Evolutionary conservation across 2,329 filamentous ascomycete species (phyloP), one percentile per base, ranked within the genome.

Genomic region (Epichloe uncinata): DNA sequence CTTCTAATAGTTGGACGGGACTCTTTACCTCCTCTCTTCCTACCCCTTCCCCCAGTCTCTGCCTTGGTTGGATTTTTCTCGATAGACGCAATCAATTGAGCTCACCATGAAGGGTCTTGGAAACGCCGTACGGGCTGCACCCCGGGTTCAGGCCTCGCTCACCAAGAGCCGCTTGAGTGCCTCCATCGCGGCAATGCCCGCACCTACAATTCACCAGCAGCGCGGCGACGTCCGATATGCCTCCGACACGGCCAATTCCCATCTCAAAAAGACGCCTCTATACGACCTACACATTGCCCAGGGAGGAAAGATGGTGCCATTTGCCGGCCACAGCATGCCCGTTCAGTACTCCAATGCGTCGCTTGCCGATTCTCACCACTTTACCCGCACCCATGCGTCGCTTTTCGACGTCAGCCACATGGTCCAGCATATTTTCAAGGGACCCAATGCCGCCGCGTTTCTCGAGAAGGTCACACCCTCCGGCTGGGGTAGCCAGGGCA

Each of bases 401-500:
- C 72, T 98, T 55, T 98, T 98, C 63, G 93, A 98, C 67, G 93
- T 97, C 49, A 85, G 85, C 65, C 93, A 97, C 71, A 97, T 97
- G 91, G 89, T 84, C 55, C 90, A 95, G 71, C 89, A 95, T 66
- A 78, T 82, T 57, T 81, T 98, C 63, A 79, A 79, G 47, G 93
- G 93, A 0, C 81, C 87, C 6, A 85, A 85, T 35, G 90, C 87
- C 5, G 77, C 84, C 26, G 78, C 79, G 4, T 93, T 97, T 64
- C 78, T 98, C 36, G 82, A 95, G 72, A 81, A 73, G 56, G 73
- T 98, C 53, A 95, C 90, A 0, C 93, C 93, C 0, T 82, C 84
- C 12, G 80, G 81, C 42, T 73, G 93, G 47, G 73, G 75, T 45
- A 71, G 73, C 35, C 76, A 95, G 53, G 70, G 71, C 30, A 64